phyloP scores from a whole-genome alignment of 495 filamentous ascomycete species.

The Lophiostoma macrostomum region DNA sequence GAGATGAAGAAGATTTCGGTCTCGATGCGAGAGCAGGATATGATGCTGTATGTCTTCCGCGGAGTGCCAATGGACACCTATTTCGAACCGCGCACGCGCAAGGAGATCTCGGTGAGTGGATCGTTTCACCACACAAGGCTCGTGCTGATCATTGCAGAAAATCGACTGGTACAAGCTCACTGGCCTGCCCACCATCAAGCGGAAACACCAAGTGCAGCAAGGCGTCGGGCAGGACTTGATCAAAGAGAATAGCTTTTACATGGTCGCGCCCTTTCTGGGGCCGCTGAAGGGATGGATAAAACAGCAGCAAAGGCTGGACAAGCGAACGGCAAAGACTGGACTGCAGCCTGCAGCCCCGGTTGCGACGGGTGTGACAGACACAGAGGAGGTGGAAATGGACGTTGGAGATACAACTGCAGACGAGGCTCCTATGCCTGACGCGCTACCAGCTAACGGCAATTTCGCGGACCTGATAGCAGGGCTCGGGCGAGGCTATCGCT shows the following conservation, averaged over 20 bases:
- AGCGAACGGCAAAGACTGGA: constrained; percentile 39
- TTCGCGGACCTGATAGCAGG: constrained; percentile 20
- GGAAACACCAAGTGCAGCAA: constrained; percentile 54
- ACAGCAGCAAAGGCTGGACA: constrained; percentile 70
- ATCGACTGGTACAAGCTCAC: constrained; percentile 89
- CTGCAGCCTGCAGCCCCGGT: constrained; percentile 21
- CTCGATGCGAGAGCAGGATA: constrained; percentile 86
- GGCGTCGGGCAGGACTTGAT: constrained; percentile 50
- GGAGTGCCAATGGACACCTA: constrained; percentile 78
- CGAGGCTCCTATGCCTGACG: constrained; percentile 5
- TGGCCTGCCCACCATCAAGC: constrained; percentile 79
- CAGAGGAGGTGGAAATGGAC: constrained; percentile 33
- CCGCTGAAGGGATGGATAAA: constrained; percentile 88
- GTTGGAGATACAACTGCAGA: constrained; percentile 28
- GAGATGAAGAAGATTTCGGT: constrained; percentile 78
- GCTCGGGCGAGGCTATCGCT: constrained; percentile 12
- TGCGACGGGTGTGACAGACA: constrained; percentile 18
- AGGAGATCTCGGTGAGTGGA: constrained; percentile 73
- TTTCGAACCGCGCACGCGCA: constrained; percentile 86
- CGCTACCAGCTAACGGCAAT: not conserved
- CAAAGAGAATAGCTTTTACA: constrained; percentile 88
- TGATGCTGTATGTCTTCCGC: constrained; percentile 85
- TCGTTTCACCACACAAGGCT: not conserved
- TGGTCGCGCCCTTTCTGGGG: constrained; percentile 90
- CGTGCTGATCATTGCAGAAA: constrained; percentile 44